Conservation (phyloP, 768 basidiomycete species). For the Russula brevipes region DNA sequence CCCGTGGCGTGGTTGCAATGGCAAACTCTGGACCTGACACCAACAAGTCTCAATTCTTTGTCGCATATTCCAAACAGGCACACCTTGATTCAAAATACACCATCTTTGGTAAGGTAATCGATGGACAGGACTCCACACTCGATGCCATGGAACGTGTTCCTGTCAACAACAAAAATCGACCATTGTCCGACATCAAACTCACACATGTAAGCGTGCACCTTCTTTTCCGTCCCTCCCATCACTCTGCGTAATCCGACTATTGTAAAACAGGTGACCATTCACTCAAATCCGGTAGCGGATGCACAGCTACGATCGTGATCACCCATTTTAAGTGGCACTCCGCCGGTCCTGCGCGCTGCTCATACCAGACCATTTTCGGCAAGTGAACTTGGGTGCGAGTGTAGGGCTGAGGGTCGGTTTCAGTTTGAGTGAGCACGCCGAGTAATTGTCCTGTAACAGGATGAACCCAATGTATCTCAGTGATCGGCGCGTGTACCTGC, state of each 20-base stretch:
- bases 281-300: conserved; percentile 94
- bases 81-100: conserved; percentile 94
- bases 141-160: conserved; percentile 92
- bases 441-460: too few species aligned
- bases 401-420: too few species aligned
- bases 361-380: neutral
- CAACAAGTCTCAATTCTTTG: conserved; percentile 89
- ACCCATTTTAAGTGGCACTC: neutral
- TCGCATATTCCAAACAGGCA: conserved; percentile 87
- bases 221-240: conserved; percentile 2
- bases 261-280: conserved; percentile 64
- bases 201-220: conserved; percentile 51
- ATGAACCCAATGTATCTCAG: too few species aligned
- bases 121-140: conserved; percentile 89
- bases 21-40: conserved; percentile 93
- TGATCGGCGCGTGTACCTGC: too few species aligned
- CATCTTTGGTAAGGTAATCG: conserved; percentile 97
- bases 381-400: too few species aligned
- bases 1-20: conserved; percentile 94
- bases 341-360: neutral
- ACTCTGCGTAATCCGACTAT: neutral
- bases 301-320: conserved; percentile 40
- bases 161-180: conserved; percentile 86
- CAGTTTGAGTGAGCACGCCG: too few species aligned
- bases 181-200: conserved; percentile 79